These are phyloP conservation scores for Chloris gayana DNA, from an alignment of 176 grass and related monocot genomes.

Conservation along the genomic window DNA sequence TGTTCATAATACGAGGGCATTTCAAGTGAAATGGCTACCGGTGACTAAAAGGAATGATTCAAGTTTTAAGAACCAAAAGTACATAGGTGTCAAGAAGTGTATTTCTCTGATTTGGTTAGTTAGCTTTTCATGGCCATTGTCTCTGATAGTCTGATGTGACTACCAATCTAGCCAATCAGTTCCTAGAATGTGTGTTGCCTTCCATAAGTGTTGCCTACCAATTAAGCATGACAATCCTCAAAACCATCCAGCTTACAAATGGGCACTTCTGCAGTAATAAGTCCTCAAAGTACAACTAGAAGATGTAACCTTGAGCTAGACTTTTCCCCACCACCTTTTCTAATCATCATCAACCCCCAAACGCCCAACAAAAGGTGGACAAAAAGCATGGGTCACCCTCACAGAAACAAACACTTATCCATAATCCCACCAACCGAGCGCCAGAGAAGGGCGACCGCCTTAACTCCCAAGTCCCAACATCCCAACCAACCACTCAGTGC, in stretches of 20 bases:
- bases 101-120: conserved; percentile 7
- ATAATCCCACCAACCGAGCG: conserved; percentile 45
- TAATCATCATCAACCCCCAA: neutral
- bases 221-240: conserved; percentile 8
- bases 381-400: conserved; percentile 22
- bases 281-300: neutral
- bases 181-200: neutral
- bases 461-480: conserved; percentile 41
- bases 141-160: conserved; percentile 15
- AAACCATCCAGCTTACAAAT: neutral
- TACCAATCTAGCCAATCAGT: conserved; percentile 13
- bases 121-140: conserved; percentile 14
- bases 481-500: conserved; percentile 34
- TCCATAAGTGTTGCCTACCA: neutral
- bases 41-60: neutral
- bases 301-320: neutral
- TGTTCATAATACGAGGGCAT: neutral
- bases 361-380: neutral
- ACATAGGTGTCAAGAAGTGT: neutral
- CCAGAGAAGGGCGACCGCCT: conserved; percentile 30
- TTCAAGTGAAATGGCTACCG: neutral
- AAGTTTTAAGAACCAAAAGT: neutral
- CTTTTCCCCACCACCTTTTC: neutral
- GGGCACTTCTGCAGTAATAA: conserved; percentile 28
- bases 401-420: conserved; percentile 39